Evolutionary conservation across 176 grass and related monocot genomes (phyloP).

Genomic region (Musa schizocarpa): DNA sequence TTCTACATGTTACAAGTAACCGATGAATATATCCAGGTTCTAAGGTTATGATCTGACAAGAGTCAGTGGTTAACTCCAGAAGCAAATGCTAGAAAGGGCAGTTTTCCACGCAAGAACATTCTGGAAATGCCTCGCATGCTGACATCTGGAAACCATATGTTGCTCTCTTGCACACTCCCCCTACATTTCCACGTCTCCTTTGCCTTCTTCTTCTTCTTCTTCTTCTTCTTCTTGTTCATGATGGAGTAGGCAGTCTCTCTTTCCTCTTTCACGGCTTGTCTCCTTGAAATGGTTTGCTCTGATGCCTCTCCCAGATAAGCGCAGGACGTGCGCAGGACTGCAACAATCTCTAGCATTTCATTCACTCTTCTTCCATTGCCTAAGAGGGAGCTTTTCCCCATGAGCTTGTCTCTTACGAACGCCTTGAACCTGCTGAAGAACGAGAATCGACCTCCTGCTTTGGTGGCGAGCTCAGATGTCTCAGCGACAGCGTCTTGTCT

Average conservation of each 20-base stretch:
- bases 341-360: not conserved
- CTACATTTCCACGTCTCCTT: not conserved
- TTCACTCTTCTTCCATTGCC: not conserved
- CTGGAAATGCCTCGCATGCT: not conserved
- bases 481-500: not conserved
- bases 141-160: not conserved
- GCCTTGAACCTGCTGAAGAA: slow-evolving; percentile 1
- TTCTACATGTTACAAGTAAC: not conserved
- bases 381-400: not conserved
- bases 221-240: not conserved
- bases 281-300: not conserved
- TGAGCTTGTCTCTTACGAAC: not conserved
- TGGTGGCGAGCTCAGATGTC: not conserved
- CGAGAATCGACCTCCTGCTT: not conserved
- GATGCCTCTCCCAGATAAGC: not conserved
- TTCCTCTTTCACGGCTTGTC: not conserved
- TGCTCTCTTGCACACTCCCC: not conserved
- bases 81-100: not conserved
- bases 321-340: not conserved
- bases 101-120: not conserved
- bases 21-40: not conserved
- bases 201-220: not conserved
- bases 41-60: not conserved
- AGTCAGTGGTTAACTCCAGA: not conserved
- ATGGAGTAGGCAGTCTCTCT: not conserved